These are phyloP conservation scores for Mycena capillaripes DNA, from an alignment of 768 basidiomycete genomes.

Conservation along the genomic window DNA sequence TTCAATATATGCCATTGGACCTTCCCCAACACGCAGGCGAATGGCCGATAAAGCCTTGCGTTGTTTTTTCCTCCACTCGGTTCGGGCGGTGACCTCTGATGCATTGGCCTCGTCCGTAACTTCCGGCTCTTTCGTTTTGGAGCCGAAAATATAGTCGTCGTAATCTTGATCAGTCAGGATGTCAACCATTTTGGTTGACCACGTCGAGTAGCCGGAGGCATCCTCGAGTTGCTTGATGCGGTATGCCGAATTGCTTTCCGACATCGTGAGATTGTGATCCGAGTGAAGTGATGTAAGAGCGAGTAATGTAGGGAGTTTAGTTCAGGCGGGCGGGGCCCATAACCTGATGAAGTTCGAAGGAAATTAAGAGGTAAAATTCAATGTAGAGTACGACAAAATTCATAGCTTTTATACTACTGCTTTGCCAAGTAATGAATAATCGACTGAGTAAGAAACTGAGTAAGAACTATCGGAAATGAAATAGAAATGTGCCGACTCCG, in stretches of 20 bases:
- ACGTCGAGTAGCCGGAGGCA: constrained; percentile 32
- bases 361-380: neutral
- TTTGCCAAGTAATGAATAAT: too few species aligned
- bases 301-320: neutral
- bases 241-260: constrained; percentile 21
- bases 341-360: neutral
- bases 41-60: constrained; percentile 46
- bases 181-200: constrained; percentile 32
- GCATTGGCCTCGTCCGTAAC: neutral
- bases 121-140: neutral
- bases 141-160: constrained; percentile 22
- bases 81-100: neutral
- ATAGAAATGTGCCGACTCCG: too few species aligned
- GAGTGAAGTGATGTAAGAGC: neutral
- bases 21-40: constrained; percentile 34
- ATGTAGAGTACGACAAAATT: neutral
- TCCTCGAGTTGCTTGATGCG: constrained; percentile 35
- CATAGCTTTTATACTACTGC: too few species aligned
- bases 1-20: constrained; percentile 42
- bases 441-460: too few species aligned
- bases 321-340: neutral
- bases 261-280: constrained; percentile 22
- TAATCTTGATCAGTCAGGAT: constrained; percentile 37
- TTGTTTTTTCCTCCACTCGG: constrained; percentile 37
- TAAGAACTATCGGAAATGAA: too few species aligned